Evolutionary conservation across 2,329 filamentous ascomycete species (phyloP), one percentile per base, ranked within the genome.

Genomic region (Epichloe sp.): DNA sequence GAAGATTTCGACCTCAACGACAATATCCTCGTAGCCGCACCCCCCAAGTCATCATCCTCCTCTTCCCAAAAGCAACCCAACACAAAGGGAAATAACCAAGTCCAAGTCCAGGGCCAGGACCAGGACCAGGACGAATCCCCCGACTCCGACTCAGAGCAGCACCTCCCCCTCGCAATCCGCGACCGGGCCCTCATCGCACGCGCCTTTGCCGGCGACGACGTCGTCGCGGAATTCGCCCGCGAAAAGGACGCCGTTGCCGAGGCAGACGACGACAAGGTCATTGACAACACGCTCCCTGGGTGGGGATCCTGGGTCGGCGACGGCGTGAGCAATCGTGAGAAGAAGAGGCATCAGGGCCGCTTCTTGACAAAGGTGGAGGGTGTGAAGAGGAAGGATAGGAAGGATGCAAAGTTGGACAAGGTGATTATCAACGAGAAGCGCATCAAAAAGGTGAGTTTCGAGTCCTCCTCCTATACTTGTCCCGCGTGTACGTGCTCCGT

Each of bases 391-490:
- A 77, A 83, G 53, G 78, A 90, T 53, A 80, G 93, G 47, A 85
- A 87, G 68, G 93, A 97, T 62, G 80, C 80, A 50, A 90, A 86
- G 69, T 69, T 95, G 54, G 82, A 87, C 49, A 80, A 80, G 55
- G 91, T 96, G 12, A 95, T 97, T 53, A 85, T 98, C 60, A 95
- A 86, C 62, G 88, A 98, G 78, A 95, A 90, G 74, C 76, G 81
- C 21, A 76, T 88, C 53, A 90, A 89, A 96, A 96, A 96, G 81
- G 85, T 86, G 68, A 66, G 70, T 56, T 40, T 48, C 1, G 8
- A 31, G 26, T 31, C 17, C n/a, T n/a, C 3, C 3, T 5, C 41
- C 17, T 37, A 26, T 47, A 41, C 12, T 11, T 34, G 6, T 47
- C 5, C 43, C 3, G 8, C 8, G 6, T 44, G 5, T 11, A n/a